phyloP scores from a whole-genome alignment of 495 filamentous ascomycete species.

The Penicillium cosmopolitanum region DNA sequence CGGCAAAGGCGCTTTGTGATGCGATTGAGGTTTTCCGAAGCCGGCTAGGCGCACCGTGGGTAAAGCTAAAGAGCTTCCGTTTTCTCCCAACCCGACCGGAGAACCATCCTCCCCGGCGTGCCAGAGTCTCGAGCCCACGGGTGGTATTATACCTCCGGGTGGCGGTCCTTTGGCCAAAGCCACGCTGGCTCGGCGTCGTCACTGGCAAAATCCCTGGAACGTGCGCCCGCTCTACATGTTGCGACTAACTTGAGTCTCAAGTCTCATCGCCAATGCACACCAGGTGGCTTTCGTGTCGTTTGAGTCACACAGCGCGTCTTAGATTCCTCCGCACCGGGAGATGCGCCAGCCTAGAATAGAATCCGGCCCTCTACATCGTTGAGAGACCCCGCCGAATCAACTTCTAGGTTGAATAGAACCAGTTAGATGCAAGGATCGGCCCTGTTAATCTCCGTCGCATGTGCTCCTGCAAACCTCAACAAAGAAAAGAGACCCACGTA shows the following conservation, averaged over 20 bases:
- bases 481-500: no score
- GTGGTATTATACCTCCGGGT: slow-evolving; percentile 4
- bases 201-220: background rate
- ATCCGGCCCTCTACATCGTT: background rate
- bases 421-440: no score
- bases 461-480: no score
- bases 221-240: background rate
- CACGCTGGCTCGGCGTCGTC: background rate
- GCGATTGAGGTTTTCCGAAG: slow-evolving; percentile 3
- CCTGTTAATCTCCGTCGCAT: no score
- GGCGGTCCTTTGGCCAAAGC: slow-evolving; percentile 1
- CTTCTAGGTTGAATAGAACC: background rate
- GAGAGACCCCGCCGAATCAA: background rate
- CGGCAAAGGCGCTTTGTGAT: slow-evolving; percentile 1
- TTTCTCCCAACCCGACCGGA: slow-evolving; percentile 2
- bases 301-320: slow-evolving; percentile 1
- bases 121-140: background rate
- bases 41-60: background rate
- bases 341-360: background rate
- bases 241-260: background rate
- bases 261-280: background rate
- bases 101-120: background rate
- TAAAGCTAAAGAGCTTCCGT: background rate
- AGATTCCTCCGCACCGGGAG: background rate
- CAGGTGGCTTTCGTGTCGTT: background rate